Evolutionary conservation across 1,139 yeast species (phyloP).

Genomic region (Magnusiomyces tetraspermus): DNA sequence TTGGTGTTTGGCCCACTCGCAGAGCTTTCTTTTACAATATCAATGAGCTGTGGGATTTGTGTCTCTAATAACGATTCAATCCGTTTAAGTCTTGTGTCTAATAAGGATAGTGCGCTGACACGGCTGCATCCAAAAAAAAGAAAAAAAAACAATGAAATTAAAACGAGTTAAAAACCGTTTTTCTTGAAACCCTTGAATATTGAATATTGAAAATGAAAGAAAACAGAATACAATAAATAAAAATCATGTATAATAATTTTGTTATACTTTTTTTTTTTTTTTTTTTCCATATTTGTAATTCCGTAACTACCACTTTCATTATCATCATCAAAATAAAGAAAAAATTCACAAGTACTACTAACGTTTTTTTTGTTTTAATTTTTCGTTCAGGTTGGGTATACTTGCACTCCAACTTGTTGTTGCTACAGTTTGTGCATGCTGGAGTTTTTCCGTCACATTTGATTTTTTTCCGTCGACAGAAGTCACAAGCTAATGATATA

Average conservation of each 20-base stretch:
- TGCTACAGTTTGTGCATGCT: slow-evolving; percentile 48
- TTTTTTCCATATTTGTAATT: too few species aligned
- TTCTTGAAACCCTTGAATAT: too few species aligned
- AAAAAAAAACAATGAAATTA: too few species aligned
- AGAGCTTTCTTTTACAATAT: background rate
- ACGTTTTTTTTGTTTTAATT: slow-evolving; percentile 24
- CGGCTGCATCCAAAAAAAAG: background rate
- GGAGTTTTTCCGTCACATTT: slow-evolving; percentile 72
- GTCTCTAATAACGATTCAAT: slow-evolving; percentile 28
- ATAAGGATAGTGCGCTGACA: slow-evolving; percentile 8
- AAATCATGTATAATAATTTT: too few species aligned
- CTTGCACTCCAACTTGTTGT: slow-evolving; percentile 32
- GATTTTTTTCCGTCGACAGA: slow-evolving; percentile 58
- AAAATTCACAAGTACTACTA: slow-evolving; percentile 14
- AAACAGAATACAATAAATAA: too few species aligned
- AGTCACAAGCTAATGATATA: slow-evolving; percentile 44
- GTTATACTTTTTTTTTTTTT: too few species aligned
- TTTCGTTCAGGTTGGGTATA: slow-evolving; percentile 28
- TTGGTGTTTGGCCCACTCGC: background rate
- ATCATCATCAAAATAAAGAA: background rate
- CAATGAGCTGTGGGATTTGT: slow-evolving; percentile 2
- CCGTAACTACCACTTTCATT: background rate
- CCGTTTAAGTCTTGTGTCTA: slow-evolving; percentile 20
- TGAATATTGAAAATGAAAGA: too few species aligned
- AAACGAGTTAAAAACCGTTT: too few species aligned